Percentiles rank a stretch among this genome's conserved stretches.
phyloP scores from a whole-genome alignment of 345 rosid species.

The Turnera subulata region DNA sequence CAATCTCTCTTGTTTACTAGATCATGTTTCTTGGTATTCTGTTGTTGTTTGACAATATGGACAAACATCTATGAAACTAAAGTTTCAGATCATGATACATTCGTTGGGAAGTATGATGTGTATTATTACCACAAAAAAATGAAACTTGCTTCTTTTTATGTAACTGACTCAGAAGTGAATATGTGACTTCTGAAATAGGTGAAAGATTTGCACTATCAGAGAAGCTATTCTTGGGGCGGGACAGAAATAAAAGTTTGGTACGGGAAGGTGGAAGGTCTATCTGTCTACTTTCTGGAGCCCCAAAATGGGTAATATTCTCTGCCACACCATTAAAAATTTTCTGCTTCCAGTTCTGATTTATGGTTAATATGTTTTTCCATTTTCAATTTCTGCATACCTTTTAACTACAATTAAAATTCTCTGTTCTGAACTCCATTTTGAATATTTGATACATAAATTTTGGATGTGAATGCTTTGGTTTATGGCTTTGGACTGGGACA shows the following conservation, averaged over 20 bases:
- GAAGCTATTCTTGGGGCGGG: slow-evolving; percentile 78
- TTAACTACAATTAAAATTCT: no score
- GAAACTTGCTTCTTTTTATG: neutral
- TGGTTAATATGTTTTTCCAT: neutral
- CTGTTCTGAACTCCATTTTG: no score
- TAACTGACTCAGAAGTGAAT: neutral
- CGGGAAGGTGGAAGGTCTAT: slow-evolving; percentile 88
- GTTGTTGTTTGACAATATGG: neutral
- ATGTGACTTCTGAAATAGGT: slow-evolving; percentile 42
- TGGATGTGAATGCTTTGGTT: no score
- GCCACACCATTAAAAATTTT: neutral
- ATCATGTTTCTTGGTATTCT: neutral
- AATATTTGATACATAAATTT: no score
- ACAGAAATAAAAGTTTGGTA: slow-evolving; percentile 89
- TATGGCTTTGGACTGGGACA: no score
- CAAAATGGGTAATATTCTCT: slow-evolving; percentile 65
- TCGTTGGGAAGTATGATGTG: neutral
- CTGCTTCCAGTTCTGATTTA: neutral
- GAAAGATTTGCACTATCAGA: slow-evolving; percentile 53
- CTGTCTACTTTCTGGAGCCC: slow-evolving; percentile 88
- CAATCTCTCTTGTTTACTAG: no score
- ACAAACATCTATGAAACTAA: neutral
- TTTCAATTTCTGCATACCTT: neutral
- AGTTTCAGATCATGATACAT: neutral
- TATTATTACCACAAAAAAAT: no score